Evolutionary conservation across 257 asterid species (phyloP).

Genomic region (Craterostigma plantagineum): DNA sequence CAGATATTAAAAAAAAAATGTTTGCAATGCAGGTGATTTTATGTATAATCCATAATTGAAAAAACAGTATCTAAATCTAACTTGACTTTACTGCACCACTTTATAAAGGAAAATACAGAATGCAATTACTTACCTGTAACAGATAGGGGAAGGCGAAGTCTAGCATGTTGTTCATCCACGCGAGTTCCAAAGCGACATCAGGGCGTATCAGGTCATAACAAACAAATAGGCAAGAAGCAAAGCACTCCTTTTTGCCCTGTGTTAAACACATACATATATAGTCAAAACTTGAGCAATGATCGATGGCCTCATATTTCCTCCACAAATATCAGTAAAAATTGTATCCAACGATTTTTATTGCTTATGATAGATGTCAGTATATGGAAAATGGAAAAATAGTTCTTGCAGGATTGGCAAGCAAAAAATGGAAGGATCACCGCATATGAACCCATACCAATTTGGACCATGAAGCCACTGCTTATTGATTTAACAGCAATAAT

Average conservation of each 20-base stretch:
- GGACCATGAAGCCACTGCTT: too few species aligned
- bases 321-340: background rate
- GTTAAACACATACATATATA: conserved; percentile 9
- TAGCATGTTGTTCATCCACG: conserved; percentile 91
- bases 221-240: conserved; percentile 92
- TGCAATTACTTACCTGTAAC: conserved; percentile 51
- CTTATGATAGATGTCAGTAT: too few species aligned
- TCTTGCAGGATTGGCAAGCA: too few species aligned
- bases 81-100: background rate
- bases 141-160: conserved; percentile 95
- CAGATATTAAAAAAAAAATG: conserved; percentile 8
- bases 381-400: too few species aligned
- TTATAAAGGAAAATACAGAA: too few species aligned
- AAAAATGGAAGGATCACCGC: too few species aligned
- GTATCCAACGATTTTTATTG: background rate
- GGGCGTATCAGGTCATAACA: conserved; percentile 87
- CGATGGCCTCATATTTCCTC: conserved; percentile 2
- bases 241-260: conserved; percentile 98
- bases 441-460: too few species aligned
- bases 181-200: conserved; percentile 92
- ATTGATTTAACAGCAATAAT: too few species aligned
- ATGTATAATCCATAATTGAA: conserved; percentile 1
- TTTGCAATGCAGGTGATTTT: conserved; percentile 2
- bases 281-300: conserved; percentile 1
- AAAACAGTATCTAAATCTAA: background rate